Conservation (phyloP, 208 protist genomes). For the Angomonas ambiguus region DNA sequence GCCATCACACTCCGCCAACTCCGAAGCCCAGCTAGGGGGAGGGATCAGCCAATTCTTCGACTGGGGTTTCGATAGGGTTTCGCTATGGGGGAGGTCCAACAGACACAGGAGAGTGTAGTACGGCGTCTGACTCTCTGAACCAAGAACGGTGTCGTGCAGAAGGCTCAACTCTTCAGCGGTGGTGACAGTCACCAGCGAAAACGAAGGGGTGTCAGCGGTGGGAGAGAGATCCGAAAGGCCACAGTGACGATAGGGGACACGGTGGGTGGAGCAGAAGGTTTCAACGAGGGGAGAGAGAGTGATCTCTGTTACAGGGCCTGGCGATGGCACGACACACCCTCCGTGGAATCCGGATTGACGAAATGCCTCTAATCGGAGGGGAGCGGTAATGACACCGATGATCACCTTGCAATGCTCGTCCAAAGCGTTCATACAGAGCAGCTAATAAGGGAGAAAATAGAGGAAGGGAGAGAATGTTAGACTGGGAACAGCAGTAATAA, state of each 20-base stretch:
- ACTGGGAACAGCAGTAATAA: neutral
- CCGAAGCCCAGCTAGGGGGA: neutral
- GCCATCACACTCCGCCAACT: neutral
- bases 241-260: neutral
- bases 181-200: neutral
- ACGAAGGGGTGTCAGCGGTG: neutral
- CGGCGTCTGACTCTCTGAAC: neutral
- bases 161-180: neutral
- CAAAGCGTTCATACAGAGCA: conserved; percentile 30
- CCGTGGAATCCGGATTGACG: conserved; percentile 13
- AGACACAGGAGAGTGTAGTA: neutral
- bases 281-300: neutral
- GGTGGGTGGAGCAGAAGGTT: neutral
- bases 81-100: neutral
- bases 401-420: conserved; percentile 29
- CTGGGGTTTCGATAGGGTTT: neutral
- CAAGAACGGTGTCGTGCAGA: neutral
- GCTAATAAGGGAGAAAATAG: conserved; percentile 5
- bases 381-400: conserved; percentile 19
- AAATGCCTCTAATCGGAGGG: neutral
- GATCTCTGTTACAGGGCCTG: neutral
- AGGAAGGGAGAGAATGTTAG: neutral
- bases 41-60: neutral
- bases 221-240: neutral
- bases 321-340: conserved; percentile 15